Evolutionary conservation across 331 rosid genomes (phyloP), one percentile per base, ranked within the genome.

Genomic region (Rosa hybrid): DNA sequence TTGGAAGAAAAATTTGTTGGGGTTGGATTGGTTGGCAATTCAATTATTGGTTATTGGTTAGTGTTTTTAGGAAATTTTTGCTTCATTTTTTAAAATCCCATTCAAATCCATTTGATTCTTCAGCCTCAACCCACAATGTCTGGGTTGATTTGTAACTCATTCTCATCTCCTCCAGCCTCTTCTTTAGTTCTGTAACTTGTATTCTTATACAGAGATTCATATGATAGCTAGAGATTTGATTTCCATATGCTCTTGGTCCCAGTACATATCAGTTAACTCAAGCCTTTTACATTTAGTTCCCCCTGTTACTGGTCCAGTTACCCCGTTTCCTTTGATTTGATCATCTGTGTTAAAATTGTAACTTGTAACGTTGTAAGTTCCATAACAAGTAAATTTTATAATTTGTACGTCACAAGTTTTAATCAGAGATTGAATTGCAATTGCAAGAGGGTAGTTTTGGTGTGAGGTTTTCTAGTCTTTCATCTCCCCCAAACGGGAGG

Each of bases 1-100:
- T 65, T 71, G 77, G 90, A 86, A 89, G 80, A 78, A 57, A 77
- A 72, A 72, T 76, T 83, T 75, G 59, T 80, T 83, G 83, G 79
- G 84, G 84, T 77, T 82, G 83, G 63, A 81, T 86, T 85, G 81
- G 78, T 83, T 81, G 84, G 85, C 82, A 84, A 81, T 82, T 88
- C 77, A 82, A 81, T 84, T 82, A 82, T 87, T 75, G 86, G 51
- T 68, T 68, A 81, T 86, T 91, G 83, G 71, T 84, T 72, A 46
- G 41, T 46, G 70, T 79, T 78, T 76, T 80, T 86, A 81, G 86
- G 84, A 81, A 59, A 65, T 81, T 76, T 45, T 80, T 34, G 84
- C 81, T 77, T 74, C 75, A 74, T 80, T 78, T 87, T 87, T 79
- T 82, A 10, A 7, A 12, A 34, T 68, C 70, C 80, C 51, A 81